Base-by-base conservation (phyloP, 148 eudicot species). In the Vaccinium darrowii region DNA sequence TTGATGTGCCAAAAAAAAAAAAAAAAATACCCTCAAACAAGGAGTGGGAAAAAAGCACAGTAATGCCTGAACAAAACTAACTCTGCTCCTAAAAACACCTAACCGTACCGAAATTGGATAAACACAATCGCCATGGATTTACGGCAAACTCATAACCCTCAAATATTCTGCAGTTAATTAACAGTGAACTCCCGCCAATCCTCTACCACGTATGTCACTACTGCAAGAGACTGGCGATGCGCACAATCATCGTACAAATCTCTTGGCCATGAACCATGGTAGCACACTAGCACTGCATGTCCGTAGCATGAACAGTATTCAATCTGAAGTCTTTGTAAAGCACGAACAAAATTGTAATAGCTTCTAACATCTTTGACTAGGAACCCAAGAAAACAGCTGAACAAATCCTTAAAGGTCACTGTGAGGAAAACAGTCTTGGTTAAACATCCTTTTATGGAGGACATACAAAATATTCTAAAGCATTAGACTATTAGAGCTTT, bases 21-120 rank as follows among this genome's bases (percentile, higher is more conserved):
- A 27, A 67, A 33, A 67, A 39, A 33, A 1, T 10, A 83, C 47
- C 25, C 60, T 76, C 78, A 60, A 60, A 80, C 13, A 83, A 83
- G 1, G 33, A 47, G 11, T 30, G 30, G 43, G 49, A 11, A 21
- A 13, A 83, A 19, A 43, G 47, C 63, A 58, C 19, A 21, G 10
- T 10, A 58, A 33, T 6, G 51, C 50, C 73, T 12, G 25, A 30
- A 72, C 49, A 73, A 83, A 51, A 8, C 33, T 23, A 84, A 60
- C 13, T 49, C 49, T 23, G 75, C 23, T 74, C 13, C 27, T 4
- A 7, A 54, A 58, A n/a, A 76, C 56, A 53, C 5, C 56, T 47
- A 76, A 57, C 74, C 12, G 57, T 16, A 15, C 7, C 27, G 13
- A 3, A n/a, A 33, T 49, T 21, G 23, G 60, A 67, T 56, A 75